phyloP scores from a whole-genome alignment of 495 filamentous ascomycete species.

The Podospora pseudoanserina region DNA sequence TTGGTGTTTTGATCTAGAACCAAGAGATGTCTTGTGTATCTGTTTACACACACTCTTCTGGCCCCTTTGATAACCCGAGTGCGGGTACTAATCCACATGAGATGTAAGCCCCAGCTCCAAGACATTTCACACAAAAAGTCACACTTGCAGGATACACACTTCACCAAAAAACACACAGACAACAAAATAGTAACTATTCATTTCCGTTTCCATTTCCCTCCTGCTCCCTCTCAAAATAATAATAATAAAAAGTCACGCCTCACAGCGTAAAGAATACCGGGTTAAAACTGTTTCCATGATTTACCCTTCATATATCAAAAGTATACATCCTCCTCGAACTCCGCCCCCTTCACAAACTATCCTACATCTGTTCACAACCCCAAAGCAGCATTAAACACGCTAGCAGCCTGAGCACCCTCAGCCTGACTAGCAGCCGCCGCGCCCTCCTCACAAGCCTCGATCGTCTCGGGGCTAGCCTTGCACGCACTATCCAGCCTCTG shows the following conservation, averaged over 20 bases:
- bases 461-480: slow-evolving; percentile 45
- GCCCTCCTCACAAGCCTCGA: slow-evolving; percentile 47
- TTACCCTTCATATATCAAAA: neutral
- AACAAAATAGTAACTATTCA: neutral
- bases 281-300: neutral
- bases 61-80: no score
- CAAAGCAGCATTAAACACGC: slow-evolving; percentile 54
- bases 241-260: neutral
- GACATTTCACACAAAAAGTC: neutral
- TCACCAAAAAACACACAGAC: neutral
- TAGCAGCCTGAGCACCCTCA: slow-evolving; percentile 52
- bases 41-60: no score
- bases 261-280: neutral
- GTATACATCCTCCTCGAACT: neutral
- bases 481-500: slow-evolving; percentile 50
- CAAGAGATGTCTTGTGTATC: no score
- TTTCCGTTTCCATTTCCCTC: neutral
- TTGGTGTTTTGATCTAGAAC: no score
- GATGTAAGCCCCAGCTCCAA: no score
- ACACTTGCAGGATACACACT: neutral
- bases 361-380: slow-evolving; percentile 19
- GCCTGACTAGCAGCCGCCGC: slow-evolving; percentile 37
- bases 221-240: neutral
- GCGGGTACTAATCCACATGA: no score
- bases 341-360: neutral